These are phyloP conservation scores for Candida orba DNA, from an alignment of 805 yeast species.

Conservation along the genomic window DNA sequence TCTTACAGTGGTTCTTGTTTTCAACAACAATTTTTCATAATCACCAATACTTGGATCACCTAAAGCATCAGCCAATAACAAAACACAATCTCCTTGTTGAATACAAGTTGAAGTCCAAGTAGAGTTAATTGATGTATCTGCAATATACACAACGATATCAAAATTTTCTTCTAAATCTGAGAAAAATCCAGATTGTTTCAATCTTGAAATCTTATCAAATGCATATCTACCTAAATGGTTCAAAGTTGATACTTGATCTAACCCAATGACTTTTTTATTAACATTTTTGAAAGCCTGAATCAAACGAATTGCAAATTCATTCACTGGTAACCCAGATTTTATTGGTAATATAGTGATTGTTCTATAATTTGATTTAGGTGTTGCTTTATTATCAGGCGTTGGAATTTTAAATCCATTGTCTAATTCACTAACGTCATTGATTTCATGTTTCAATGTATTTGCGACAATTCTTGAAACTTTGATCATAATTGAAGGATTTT, in stretches of 20 bases:
- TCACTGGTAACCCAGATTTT: slow-evolving; percentile 74
- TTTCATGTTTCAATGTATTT: slow-evolving; percentile 29
- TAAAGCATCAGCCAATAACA: slow-evolving; percentile 78
- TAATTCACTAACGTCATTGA: slow-evolving; percentile 10
- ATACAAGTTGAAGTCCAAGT: slow-evolving; percentile 91
- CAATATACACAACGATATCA: slow-evolving; percentile 83
- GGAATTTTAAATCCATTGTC: slow-evolving; percentile 23
- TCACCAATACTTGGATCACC: slow-evolving; percentile 74
- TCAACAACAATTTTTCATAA: slow-evolving; percentile 68
- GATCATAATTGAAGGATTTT: slow-evolving; percentile 85
- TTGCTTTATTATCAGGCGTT: slow-evolving; percentile 11
- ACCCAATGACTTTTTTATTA: slow-evolving; percentile 64
- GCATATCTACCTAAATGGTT: slow-evolving; percentile 86
- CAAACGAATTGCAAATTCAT: slow-evolving; percentile 72
- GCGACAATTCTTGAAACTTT: slow-evolving; percentile 87
- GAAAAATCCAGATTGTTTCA: slow-evolving; percentile 83
- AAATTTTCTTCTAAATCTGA: slow-evolving; percentile 86
- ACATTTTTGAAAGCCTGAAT: slow-evolving; percentile 65
- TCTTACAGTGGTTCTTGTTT: slow-evolving; percentile 75
- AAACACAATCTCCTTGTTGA: slow-evolving; percentile 91
- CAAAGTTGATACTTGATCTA: slow-evolving; percentile 79
- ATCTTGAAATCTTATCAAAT: slow-evolving; percentile 77
- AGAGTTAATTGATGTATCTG: slow-evolving; percentile 77
- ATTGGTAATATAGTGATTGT: slow-evolving; percentile 84
- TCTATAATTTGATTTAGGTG: slow-evolving; percentile 46